Evolutionary conservation across 306 rosid species (phyloP).

Genomic region (Datisca glomerata): DNA sequence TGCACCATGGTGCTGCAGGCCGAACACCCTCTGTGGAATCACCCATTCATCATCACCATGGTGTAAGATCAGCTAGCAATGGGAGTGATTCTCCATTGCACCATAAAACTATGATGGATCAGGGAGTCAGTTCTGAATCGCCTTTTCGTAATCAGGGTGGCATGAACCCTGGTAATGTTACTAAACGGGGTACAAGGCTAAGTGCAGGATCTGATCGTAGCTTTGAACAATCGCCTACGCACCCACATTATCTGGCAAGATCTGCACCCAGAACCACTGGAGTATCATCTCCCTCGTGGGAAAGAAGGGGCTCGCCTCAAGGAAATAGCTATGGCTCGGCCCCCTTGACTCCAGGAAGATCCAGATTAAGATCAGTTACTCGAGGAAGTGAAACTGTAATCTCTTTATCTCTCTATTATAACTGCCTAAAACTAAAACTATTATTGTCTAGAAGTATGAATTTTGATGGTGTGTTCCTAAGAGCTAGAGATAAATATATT

Average conservation of each 20-base stretch:
- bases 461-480: background rate
- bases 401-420: too few species aligned
- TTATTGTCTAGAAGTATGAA: too few species aligned
- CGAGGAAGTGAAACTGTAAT: conserved; percentile 15
- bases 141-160: conserved; percentile 8
- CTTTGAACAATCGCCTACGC: conserved; percentile 12
- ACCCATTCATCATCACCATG: background rate
- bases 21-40: background rate
- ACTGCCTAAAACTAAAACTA: too few species aligned
- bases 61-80: background rate
- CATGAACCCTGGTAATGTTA: background rate
- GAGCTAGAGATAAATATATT: background rate
- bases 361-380: conserved; percentile 10
- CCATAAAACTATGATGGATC: background rate
- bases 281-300: conserved; percentile 14
- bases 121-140: conserved; percentile 3
- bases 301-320: conserved; percentile 10
- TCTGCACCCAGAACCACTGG: background rate
- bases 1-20: conserved; percentile 2
- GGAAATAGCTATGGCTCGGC: conserved; percentile 9
- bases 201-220: conserved; percentile 2
- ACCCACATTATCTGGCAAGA: conserved; percentile 8
- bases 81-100: conserved; percentile 3
- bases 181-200: background rate
- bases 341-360: conserved; percentile 14